phyloP scores from a whole-genome alignment of 176 grass and related monocot species.

The Aegilops umbellulata region DNA sequence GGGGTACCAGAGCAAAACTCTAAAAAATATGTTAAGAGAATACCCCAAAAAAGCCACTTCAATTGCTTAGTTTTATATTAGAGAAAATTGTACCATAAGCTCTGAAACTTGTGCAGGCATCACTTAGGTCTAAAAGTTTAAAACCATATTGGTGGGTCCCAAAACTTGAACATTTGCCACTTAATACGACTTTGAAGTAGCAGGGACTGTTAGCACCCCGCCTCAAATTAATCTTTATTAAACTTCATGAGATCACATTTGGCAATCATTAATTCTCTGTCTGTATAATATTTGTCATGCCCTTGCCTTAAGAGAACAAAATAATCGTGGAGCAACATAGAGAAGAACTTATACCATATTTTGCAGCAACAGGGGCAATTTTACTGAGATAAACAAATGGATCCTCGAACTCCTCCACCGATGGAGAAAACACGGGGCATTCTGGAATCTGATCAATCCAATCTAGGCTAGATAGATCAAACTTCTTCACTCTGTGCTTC shows the following conservation, averaged over 20 bases:
- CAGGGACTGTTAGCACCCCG: not conserved
- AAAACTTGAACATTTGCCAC: constrained; percentile 8
- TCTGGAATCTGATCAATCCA: constrained; percentile 94
- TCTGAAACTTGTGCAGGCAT: not conserved
- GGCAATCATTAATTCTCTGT: not conserved
- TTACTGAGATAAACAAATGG: constrained; percentile 81
- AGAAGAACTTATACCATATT: constrained; percentile 62
- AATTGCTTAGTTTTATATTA: constrained; percentile 9
- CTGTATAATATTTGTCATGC: not conserved
- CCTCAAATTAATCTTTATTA: not conserved
- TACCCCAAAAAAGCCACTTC: not conserved
- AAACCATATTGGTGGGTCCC: not conserved
- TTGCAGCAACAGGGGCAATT: constrained; percentile 67
- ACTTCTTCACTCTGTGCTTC: constrained; percentile 76
- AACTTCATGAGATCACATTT: constrained; percentile 14
- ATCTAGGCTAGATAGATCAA: constrained; percentile 80
- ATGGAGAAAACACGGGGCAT: constrained; percentile 86
- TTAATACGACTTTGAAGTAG: not conserved
- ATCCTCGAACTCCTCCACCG: constrained; percentile 85
- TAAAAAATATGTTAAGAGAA: not conserved
- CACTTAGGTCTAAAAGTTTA: constrained; percentile 19
- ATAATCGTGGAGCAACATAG: constrained; percentile 10
- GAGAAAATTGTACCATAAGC: not conserved
- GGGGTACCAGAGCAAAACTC: no score
- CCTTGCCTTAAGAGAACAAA: constrained; percentile 4